Percentiles rank a stretch among this genome's conserved stretches.
These are phyloP conservation scores for Cystobasidium sp. DNA, from an alignment of 1,284 basidiomycete genomes.

Conservation along the genomic window DNA sequence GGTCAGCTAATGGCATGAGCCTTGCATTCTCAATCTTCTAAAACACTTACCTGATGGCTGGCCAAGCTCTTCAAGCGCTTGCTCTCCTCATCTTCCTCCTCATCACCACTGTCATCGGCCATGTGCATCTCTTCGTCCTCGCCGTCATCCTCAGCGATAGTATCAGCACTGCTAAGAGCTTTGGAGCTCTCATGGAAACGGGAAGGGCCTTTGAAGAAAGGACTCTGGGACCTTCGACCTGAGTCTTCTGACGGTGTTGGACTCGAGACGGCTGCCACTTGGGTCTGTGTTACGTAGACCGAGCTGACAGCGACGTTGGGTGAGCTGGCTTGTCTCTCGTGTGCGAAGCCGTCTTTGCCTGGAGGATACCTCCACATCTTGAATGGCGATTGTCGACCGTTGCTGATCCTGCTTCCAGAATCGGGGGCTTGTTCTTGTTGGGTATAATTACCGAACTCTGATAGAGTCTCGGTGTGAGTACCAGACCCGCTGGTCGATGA, in stretches of 20 bases:
- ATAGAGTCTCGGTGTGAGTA: no score
- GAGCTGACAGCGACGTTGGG: neutral
- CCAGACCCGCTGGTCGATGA: no score
- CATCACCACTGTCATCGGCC: neutral
- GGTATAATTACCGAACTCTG: no score
- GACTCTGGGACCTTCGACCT: neutral
- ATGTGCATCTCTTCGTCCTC: neutral
- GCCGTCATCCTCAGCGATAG: conserved; percentile 2
- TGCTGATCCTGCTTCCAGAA: neutral
- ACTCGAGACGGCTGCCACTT: neutral
- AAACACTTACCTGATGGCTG: conserved; percentile 12
- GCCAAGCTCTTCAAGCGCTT: conserved; percentile 1
- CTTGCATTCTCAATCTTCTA: neutral
- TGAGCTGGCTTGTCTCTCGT: neutral
- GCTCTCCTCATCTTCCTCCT: conserved; percentile 3
- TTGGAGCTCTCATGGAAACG: neutral
- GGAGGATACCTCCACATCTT: conserved; percentile 14
- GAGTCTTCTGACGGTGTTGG: neutral
- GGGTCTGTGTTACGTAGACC: conserved; percentile 3
- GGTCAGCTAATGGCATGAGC: neutral
- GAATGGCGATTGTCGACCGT: conserved; percentile 9
- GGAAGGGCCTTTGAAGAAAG: neutral
- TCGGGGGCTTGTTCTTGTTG: no score
- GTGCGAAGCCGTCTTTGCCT: neutral
- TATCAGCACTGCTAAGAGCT: neutral